Evolutionary conservation across 176 grass and related monocot genomes (phyloP), one percentile per base, ranked within the genome.

Genomic region (Oropetium thomaeum): DNA sequence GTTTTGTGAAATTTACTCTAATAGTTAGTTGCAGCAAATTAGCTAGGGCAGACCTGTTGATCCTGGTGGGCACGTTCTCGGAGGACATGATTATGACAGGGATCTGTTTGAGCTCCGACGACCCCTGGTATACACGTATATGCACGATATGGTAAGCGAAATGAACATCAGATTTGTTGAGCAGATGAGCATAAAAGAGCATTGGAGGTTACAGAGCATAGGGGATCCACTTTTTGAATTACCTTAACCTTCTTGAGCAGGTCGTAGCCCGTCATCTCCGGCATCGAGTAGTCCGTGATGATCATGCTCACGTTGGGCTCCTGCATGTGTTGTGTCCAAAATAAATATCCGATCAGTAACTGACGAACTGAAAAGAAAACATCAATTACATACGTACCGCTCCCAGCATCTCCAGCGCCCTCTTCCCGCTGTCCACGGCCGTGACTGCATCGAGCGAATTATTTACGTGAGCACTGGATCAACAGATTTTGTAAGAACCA

Each of bases 201-300:
- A n/a, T n/a, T n/a, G n/a, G n/a, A n/a, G n/a, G n/a, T n/a, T n/a
- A n/a, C n/a, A n/a, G n/a, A n/a, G n/a, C n/a, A n/a, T n/a, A n/a
- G n/a, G n/a, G n/a, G n/a, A n/a, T n/a, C n/a, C n/a, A n/a, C n/a
- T n/a, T n/a, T n/a, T n/a, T n/a, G n/a, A n/a, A n/a, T 51, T 78
- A 80, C 83, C 83, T 86, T 86, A 53, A 86, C 25, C 70, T 80
- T 86, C 70, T 69, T 86, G 53, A 75, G 83, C 32, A 80, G 77
- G 19, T 86, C 83, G 63, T 86, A 86, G 8, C 77, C 77, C 2
- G 83, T 86, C 83, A 86, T 86, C 77, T 75, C 83, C 8, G 83
- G 83, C 83, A 86, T 86, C 52, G 69, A 80, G 70, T 85, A 80
- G 83, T 85, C 83, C 7, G 83, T 85, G 76, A 85, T 85, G 62